Base-by-base conservation (phyloP, 768 basidiomycete genomes). In the Boletus rubescentipes region DNA sequence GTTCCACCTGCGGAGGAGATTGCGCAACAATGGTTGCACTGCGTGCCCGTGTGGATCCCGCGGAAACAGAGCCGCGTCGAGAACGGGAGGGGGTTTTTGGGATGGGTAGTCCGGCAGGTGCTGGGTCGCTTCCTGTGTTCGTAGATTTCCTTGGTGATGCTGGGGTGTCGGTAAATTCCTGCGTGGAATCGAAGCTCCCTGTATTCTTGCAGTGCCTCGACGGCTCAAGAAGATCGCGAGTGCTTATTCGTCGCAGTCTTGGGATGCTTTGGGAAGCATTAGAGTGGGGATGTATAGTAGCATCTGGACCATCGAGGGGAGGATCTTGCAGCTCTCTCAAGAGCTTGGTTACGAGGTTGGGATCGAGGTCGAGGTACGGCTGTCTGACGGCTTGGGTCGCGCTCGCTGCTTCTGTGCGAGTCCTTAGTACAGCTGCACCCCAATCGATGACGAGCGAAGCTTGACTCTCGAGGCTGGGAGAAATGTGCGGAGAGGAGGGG, bases 371-470 rank as follows among this genome's bases (percentile, higher is more conserved):
- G 9, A 23, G 23, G 37, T 50, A 67, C 8, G 70, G 60, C 36
- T 72, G 68, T 34, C 64, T 66, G 38, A 72, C 42, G 0, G 42
- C 32, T 11, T 59, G 61, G 0, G 56, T n/a, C 5, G 56, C n/a
- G 41, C 48, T 45, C 2, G 15, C n/a, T 21, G 57, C 5, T 20
- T 70, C 70, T 30, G 62, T 31, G 14, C 68, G 67, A 37, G 63
- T 59, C 31, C 65, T 69, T 8, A 81, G 60, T 37, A 80, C 61
- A 30, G 75, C 74, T 18, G 62, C 59, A 32, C 67, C 68, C 81
- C 82, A 86, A 51, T 83, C 79, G 29, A 84, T 62, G 36, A 76
- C 75, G 6, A 73, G 62, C 0, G 83, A 79, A 0, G 84, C 85
- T 47, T 85, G 84, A 20, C 73, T 72, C 53, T 76, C 81, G 35